These are phyloP conservation scores for Hypoxylon sp. DNA, from an alignment of 2,329 filamentous ascomycete genomes.

Conservation along the genomic window DNA sequence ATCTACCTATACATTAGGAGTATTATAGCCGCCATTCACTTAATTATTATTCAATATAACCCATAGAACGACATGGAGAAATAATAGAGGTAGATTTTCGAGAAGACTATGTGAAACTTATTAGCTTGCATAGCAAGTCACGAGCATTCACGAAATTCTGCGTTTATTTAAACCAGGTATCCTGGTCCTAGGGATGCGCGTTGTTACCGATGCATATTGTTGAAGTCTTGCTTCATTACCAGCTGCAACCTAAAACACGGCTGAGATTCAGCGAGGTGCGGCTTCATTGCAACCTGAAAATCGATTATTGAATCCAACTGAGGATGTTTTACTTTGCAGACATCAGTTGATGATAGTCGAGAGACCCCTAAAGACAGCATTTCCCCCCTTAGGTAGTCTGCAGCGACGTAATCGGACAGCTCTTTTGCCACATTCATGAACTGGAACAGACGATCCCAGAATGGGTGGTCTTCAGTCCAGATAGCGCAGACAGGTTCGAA, in stretches of 20 bases:
- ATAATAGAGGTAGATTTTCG: too few species aligned
- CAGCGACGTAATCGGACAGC: conserved; percentile 13
- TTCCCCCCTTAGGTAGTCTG: not conserved
- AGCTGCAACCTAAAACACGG: not conserved
- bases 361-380: not conserved
- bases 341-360: not conserved
- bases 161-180: not conserved
- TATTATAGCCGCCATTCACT: too few species aligned
- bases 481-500: conserved; percentile 7
- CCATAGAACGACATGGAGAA: too few species aligned
- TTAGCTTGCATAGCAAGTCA: too few species aligned
- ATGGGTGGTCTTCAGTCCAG: conserved; percentile 5
- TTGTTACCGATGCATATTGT: not conserved
- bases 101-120: too few species aligned
- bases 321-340: not conserved
- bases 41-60: too few species aligned
- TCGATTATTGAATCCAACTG: not conserved
- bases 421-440: conserved; percentile 3
- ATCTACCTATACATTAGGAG: too few species aligned
- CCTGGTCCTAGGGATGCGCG: not conserved
- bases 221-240: not conserved
- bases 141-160: too few species aligned
- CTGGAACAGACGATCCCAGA: not conserved
- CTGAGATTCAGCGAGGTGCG: not conserved
- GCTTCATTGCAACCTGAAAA: not conserved